Evolutionary conservation across 148 eudicot genomes (phyloP).

Genomic region (Linanthus parryae): DNA sequence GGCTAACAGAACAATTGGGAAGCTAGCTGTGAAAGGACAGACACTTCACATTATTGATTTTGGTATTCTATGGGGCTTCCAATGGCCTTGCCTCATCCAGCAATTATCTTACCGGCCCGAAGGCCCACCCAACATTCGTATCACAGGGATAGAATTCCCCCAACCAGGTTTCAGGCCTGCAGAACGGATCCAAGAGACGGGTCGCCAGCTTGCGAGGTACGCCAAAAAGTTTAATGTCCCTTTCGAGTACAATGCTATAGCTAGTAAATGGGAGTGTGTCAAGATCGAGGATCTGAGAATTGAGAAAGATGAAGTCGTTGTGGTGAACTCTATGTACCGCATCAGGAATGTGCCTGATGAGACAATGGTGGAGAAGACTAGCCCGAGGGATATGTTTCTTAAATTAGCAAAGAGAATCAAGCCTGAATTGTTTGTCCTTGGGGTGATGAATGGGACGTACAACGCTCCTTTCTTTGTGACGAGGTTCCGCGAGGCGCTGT

Average conservation of each 20-base stretch:
- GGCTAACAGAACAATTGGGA: slow-evolving; percentile 19
- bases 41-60: slow-evolving; percentile 32
- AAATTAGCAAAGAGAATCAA: slow-evolving; percentile 29
- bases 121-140: slow-evolving; percentile 44
- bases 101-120: slow-evolving; percentile 27
- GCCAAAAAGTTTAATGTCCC: slow-evolving; percentile 45
- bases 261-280: slow-evolving; percentile 54
- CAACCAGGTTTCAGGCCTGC: slow-evolving; percentile 60
- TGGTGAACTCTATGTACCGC: slow-evolving; percentile 31
- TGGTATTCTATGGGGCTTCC: slow-evolving; percentile 21
- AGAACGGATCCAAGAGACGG: slow-evolving; percentile 50
- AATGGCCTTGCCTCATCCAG: slow-evolving; percentile 26
- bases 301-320: slow-evolving; percentile 28
- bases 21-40: slow-evolving; percentile 20
- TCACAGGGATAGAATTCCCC: slow-evolving; percentile 58
- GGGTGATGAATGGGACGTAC: slow-evolving; percentile 27
- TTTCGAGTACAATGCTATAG: slow-evolving; percentile 51
- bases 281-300: slow-evolving; percentile 41
- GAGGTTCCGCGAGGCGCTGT: slow-evolving; percentile 35
- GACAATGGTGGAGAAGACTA: slow-evolving; percentile 15
- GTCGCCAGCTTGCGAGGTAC: slow-evolving; percentile 43
- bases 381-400: slow-evolving; percentile 38
- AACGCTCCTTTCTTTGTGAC: slow-evolving; percentile 32
- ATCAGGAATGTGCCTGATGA: slow-evolving; percentile 31
- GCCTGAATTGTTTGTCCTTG: slow-evolving; percentile 34